A percentile compares a stretch with the other conserved stretches of the same genome.
Evolutionary conservation across 768 basidiomycete species (phyloP).

Genomic region (Russula sp.): DNA sequence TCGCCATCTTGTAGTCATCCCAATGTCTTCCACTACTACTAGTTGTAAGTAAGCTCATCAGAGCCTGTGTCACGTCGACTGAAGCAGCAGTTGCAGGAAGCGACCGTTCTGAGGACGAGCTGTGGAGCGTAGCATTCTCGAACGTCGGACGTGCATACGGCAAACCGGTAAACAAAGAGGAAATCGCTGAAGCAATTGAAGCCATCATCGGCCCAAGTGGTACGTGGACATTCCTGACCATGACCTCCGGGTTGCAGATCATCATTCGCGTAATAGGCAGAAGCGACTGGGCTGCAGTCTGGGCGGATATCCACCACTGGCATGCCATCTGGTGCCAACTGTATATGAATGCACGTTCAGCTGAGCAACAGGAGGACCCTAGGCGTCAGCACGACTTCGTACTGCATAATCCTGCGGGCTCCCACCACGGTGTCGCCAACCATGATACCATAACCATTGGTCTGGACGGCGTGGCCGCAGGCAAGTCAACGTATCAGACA

Average conservation of each 20-base stretch:
- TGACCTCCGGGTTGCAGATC: background rate
- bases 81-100: background rate
- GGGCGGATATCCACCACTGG: too few relatives aligned
- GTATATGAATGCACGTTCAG: background rate
- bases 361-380: background rate
- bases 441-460: background rate
- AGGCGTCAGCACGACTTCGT: background rate
- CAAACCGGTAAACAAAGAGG: background rate
- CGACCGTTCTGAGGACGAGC: background rate
- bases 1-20: background rate
- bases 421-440: background rate
- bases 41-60: background rate
- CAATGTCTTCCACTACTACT: background rate
- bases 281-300: background rate
- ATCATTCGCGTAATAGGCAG: background rate
- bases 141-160: slow-evolving; percentile 2
- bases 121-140: slow-evolving; percentile 1
- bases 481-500: background rate
- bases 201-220: background rate
- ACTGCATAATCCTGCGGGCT: background rate
- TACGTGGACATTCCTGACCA: background rate
- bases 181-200: background rate
- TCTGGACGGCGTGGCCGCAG: background rate
- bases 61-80: background rate
- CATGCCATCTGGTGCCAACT: background rate